These are phyloP conservation scores for Cryptococcus sp. DNA, from an alignment of 1,284 basidiomycete species.

Conservation along the genomic window DNA sequence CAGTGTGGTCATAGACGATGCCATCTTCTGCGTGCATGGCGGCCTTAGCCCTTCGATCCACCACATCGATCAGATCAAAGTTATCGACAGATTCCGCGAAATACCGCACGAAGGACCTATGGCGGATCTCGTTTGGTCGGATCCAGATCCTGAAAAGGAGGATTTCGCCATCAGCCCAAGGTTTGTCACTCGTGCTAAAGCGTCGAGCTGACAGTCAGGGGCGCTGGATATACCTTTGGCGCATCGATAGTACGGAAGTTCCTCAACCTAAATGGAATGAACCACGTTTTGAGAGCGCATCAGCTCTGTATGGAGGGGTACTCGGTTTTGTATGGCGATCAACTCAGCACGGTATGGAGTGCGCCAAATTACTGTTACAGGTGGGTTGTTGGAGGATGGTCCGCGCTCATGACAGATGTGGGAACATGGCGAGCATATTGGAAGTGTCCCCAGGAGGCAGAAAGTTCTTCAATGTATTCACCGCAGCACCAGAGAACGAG, in stretches of 20 bases:
- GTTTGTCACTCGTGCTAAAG: constrained; percentile 55
- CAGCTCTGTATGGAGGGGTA: constrained; percentile 99
- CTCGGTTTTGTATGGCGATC: constrained; percentile 89
- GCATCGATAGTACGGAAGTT: constrained; percentile 99
- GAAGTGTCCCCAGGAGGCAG: constrained; percentile 88
- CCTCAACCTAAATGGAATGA: constrained; percentile 90
- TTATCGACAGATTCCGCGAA: constrained; percentile 98
- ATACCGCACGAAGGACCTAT: constrained; percentile 99
- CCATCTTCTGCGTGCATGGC: constrained; percentile 98
- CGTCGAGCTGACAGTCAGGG: constrained; percentile 59
- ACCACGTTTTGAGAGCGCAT: constrained; percentile 95
- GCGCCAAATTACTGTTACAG: constrained; percentile 91
- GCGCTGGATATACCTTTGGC: constrained; percentile 98
- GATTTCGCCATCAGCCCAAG: constrained; percentile 98
- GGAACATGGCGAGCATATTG: constrained; percentile 93
- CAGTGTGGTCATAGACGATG: constrained; percentile 97
- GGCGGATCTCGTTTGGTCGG: constrained; percentile 99
- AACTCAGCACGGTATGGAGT: constrained; percentile 96
- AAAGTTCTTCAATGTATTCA: constrained; percentile 95
- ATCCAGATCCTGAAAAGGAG: constrained; percentile 98
- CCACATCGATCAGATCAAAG: constrained; percentile 99
- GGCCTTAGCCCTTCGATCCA: constrained; percentile 98
- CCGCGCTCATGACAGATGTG: constrained; percentile 71
- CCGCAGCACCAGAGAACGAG: constrained; percentile 96
- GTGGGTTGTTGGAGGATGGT: constrained; percentile 28